phyloP scores from a whole-genome alignment of 2,329 filamentous ascomycete species.

The Penicillium aurantiogriseum region DNA sequence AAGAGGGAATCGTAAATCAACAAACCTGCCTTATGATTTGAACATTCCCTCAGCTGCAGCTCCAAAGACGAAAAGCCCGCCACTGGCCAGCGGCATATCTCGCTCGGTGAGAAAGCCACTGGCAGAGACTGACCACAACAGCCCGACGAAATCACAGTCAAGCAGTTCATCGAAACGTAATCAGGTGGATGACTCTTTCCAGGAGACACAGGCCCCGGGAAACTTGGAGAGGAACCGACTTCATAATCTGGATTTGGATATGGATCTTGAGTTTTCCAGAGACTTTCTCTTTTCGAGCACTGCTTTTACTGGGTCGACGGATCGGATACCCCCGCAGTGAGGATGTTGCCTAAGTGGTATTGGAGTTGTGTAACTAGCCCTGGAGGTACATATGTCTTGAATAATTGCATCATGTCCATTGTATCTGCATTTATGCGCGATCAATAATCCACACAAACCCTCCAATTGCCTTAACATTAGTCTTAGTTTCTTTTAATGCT shows the following conservation, averaged over 20 bases:
- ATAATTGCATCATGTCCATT: not conserved
- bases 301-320: slow-evolving; percentile 26
- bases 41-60: not conserved
- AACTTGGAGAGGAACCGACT: slow-evolving; percentile 24
- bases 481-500: not conserved
- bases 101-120: slow-evolving; percentile 24
- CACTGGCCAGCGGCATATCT: not conserved
- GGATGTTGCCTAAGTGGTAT: no score
- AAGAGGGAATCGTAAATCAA: slow-evolving; percentile 23
- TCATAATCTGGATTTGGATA: slow-evolving; percentile 32
- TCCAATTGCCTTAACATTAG: no score
- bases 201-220: slow-evolving; percentile 8
- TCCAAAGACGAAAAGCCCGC: slow-evolving; percentile 9
- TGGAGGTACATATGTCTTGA: not conserved
- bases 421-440: not conserved
- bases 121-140: slow-evolving; percentile 28
- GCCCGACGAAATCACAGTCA: slow-evolving; percentile 22
- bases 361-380: not conserved
- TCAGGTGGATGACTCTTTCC: slow-evolving; percentile 5
- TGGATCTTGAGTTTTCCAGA: slow-evolving; percentile 38
- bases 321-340: slow-evolving; percentile 9
- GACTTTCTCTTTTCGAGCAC: slow-evolving; percentile 39
- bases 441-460: not conserved
- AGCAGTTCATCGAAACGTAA: slow-evolving; percentile 13
- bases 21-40: not conserved